Percentiles rank a stretch among this genome's conserved stretches.
phyloP scores from a whole-genome alignment of 306 rosid species.

The Gastrolobium bilobum region DNA sequence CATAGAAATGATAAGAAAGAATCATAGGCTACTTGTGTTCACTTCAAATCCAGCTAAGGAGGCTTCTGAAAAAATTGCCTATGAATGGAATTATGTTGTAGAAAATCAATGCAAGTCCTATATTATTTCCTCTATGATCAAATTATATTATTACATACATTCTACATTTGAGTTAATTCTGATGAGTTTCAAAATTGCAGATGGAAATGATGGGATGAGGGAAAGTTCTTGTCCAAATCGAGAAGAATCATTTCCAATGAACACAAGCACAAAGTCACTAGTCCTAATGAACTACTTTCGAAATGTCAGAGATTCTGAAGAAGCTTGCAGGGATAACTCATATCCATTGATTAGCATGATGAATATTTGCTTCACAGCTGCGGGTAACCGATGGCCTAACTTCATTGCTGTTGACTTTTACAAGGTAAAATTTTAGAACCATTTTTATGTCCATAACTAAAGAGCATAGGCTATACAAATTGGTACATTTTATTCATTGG shows the following conservation, averaged over 20 bases:
- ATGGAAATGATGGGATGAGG: slow-evolving; percentile 74
- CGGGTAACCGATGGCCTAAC: slow-evolving; percentile 55
- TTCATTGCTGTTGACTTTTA: slow-evolving; percentile 48
- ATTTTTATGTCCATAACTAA: not conserved
- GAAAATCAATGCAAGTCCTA: slow-evolving; percentile 68
- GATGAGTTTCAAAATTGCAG: slow-evolving; percentile 44
- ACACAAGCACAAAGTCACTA: slow-evolving; percentile 59
- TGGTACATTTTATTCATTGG: not conserved
- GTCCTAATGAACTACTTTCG: slow-evolving; percentile 48
- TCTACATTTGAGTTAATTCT: not conserved
- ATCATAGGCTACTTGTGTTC: slow-evolving; percentile 73
- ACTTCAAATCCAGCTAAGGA: slow-evolving; percentile 70
- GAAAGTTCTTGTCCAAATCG: slow-evolving; percentile 66
- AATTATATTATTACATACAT: not conserved
- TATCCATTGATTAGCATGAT: slow-evolving; percentile 45
- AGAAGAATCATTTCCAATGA: slow-evolving; percentile 68
- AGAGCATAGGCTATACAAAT: not conserved
- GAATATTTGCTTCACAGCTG: slow-evolving; percentile 36
- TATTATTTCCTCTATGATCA: not conserved
- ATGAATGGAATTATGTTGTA: slow-evolving; percentile 56
- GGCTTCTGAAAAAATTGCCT: slow-evolving; percentile 69
- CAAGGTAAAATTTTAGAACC: slow-evolving; percentile 36
- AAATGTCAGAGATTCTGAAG: slow-evolving; percentile 36
- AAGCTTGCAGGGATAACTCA: slow-evolving; percentile 48
- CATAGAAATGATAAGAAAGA: slow-evolving; percentile 63